phyloP scores from a whole-genome alignment of 352 stramenopile genomes.

The Pilasporangium apinafurcum region DNA sequence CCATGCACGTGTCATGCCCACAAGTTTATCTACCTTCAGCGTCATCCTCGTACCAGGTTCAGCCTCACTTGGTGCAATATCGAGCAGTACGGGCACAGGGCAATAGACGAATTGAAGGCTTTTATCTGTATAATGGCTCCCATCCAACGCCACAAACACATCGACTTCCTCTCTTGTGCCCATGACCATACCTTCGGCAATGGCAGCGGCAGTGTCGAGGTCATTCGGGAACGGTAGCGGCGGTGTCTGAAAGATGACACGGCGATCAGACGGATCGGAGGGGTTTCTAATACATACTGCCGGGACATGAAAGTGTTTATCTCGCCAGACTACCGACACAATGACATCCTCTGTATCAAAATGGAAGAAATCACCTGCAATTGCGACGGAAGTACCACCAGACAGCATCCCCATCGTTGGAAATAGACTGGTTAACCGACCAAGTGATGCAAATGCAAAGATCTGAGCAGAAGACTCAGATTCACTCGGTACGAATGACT shows the following conservation, averaged over 20 bases:
- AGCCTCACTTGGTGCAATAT: constrained; percentile 13
- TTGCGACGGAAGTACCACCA: constrained; percentile 40
- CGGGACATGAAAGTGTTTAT: constrained; percentile 19
- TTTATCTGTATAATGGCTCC: constrained; percentile 32
- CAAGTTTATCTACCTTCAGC: constrained; percentile 11
- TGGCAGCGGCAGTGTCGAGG: constrained; percentile 7
- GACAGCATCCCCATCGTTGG: constrained; percentile 25
- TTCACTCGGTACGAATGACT: constrained; percentile 17
- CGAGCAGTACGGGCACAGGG: constrained; percentile 5
- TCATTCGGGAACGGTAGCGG: constrained; percentile 28
- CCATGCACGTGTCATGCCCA: constrained; percentile 1
- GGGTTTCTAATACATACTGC: constrained; percentile 17
- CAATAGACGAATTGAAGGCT: constrained; percentile 21
- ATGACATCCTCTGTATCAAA: constrained; percentile 52
- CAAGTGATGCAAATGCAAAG: constrained; percentile 19
- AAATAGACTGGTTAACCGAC: constrained; percentile 24
- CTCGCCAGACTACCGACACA: constrained; percentile 39
- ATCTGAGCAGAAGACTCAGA: constrained; percentile 8
- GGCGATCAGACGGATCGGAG: constrained; percentile 10
- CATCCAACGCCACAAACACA: constrained; percentile 47
- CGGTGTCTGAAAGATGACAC: constrained; percentile 36
- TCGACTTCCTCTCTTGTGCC: constrained; percentile 31
- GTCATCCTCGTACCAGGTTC: constrained; percentile 10
- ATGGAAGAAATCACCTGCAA: constrained; percentile 43
- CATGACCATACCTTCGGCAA: constrained; percentile 19